Evolutionary conservation across 2,329 filamentous ascomycete species (phyloP).

Genomic region (Aspergillus clavatus): DNA sequence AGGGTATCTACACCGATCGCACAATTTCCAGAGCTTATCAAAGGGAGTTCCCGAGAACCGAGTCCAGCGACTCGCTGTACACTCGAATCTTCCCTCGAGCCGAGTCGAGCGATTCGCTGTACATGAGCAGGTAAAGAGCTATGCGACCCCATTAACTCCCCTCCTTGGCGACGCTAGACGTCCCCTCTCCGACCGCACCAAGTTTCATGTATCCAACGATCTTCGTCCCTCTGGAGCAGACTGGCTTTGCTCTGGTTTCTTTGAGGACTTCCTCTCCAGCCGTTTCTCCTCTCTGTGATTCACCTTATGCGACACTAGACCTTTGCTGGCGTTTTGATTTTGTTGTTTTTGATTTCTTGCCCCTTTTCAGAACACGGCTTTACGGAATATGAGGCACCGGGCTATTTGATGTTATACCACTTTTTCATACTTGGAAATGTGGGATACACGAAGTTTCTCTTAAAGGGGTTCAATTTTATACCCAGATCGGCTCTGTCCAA

Average conservation of each 20-base stretch:
- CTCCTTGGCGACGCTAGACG: neutral
- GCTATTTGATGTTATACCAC: no score
- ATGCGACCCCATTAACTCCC: no score
- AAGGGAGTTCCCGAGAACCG: conserved; percentile 32
- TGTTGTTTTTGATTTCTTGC: no score
- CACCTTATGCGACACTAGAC: neutral
- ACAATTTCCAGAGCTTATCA: conserved; percentile 34
- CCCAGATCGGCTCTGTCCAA: no score
- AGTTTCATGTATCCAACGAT: conserved; percentile 6
- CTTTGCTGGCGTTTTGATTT: conserved; percentile 5
- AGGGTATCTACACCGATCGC: conserved; percentile 35
- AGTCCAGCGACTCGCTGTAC: conserved; percentile 34
- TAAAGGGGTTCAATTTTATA: no score
- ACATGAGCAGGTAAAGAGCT: conserved; percentile 27
- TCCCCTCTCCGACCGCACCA: neutral
- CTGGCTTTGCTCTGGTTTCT: neutral
- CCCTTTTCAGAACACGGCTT: no score
- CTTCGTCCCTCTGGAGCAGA: neutral
- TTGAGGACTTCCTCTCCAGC: neutral
- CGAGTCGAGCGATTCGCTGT: conserved; percentile 34
- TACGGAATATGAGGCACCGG: no score
- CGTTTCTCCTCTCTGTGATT: neutral
- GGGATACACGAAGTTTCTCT: no score
- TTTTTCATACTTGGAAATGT: no score
- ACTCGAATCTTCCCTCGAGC: conserved; percentile 33